Conservation (phyloP, 768 basidiomycete genomes). For the Boletus rubescentipes region DNA sequence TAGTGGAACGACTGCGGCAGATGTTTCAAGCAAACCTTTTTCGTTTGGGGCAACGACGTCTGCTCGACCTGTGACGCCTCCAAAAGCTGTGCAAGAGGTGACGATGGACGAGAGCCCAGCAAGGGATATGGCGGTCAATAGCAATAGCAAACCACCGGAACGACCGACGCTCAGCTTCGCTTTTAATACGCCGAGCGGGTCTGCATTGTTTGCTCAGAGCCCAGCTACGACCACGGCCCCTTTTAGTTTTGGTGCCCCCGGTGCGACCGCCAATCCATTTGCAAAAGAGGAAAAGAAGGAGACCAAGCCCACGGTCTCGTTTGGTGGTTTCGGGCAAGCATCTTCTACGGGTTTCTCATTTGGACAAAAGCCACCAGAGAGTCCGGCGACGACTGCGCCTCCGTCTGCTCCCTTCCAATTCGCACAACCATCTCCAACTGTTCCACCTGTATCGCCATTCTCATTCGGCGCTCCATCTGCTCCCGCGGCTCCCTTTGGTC, state of each 20-base stretch:
- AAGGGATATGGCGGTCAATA: slow-evolving; percentile 53
- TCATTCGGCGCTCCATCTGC: slow-evolving; percentile 43
- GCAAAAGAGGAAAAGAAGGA: slow-evolving; percentile 47
- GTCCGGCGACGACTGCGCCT: slow-evolving; percentile 39
- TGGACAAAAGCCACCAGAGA: slow-evolving; percentile 41
- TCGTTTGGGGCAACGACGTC: slow-evolving; percentile 46
- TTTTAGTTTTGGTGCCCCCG: slow-evolving; percentile 35
- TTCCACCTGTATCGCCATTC: slow-evolving; percentile 42
- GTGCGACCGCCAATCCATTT: slow-evolving; percentile 45
- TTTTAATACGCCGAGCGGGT: slow-evolving; percentile 41
- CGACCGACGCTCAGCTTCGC: slow-evolving; percentile 48
- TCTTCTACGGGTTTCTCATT: slow-evolving; percentile 46
- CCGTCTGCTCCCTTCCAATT: slow-evolving; percentile 50
- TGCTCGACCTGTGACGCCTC: slow-evolving; percentile 62
- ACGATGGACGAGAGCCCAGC: slow-evolving; percentile 83
- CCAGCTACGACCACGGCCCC: slow-evolving; percentile 32
- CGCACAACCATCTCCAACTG: slow-evolving; percentile 36
- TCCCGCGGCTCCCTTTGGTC: slow-evolving; percentile 42
- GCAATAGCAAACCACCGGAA: slow-evolving; percentile 35
- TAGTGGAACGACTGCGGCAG: slow-evolving; percentile 35
- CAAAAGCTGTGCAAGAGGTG: slow-evolving; percentile 63
- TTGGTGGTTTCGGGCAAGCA: slow-evolving; percentile 49
- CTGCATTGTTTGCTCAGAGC: slow-evolving; percentile 36
- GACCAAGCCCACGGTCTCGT: slow-evolving; percentile 40
- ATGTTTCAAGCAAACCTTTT: slow-evolving; percentile 52